Evolutionary conservation across 1,139 yeast genomes (phyloP), one percentile per base, ranked within the genome.

Genomic region (Debaryomyces coudertii): DNA sequence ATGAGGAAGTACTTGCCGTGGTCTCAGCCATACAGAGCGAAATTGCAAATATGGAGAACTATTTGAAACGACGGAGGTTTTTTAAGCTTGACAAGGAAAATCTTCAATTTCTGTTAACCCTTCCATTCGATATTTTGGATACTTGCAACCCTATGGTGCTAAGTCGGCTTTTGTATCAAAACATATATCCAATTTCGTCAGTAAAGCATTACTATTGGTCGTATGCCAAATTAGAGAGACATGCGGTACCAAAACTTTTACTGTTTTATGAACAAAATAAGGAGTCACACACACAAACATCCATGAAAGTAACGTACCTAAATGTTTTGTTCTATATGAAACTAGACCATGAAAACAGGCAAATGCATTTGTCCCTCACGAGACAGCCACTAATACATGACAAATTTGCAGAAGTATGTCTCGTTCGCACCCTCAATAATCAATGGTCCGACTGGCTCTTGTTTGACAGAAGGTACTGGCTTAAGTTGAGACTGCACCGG

Each of bases 191-290:
- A 0, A 55, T 74, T 3, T 74, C 82, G 0, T 65, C 82, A 0
- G 57, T 70, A 1, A 60, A 61, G 15, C 68, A 76, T 36, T 78
- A 69, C 52, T 75, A 75, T 50, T 79, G 80, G 74, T 58, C 68
- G 3, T 79, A 73, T 49, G 69, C 81, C 4, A 74, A 68, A 46
- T 44, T 79, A 11, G 75, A 74, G 40, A 52, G 74, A 33, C 60
- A 52, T 2, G 56, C 67, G 7, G 53, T 69, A 3, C 76, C 76
- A 0, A 50, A 50, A 37, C 46, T 71, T 8, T 16, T 47, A 15
- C 30, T 34, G 5, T 51, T 52, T 38, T 29, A 40, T 22, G 18
- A 11, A 7, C n/a, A 24, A 2, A 27, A n/a, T 29, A 24, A n/a
- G 6, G 6, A 23, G 27, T 25, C 37, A 0, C 7, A 27, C 1